These are phyloP conservation scores for Fusarium brachygibbosum DNA, from an alignment of 2,329 filamentous ascomycete genomes.

Conservation along the genomic window DNA sequence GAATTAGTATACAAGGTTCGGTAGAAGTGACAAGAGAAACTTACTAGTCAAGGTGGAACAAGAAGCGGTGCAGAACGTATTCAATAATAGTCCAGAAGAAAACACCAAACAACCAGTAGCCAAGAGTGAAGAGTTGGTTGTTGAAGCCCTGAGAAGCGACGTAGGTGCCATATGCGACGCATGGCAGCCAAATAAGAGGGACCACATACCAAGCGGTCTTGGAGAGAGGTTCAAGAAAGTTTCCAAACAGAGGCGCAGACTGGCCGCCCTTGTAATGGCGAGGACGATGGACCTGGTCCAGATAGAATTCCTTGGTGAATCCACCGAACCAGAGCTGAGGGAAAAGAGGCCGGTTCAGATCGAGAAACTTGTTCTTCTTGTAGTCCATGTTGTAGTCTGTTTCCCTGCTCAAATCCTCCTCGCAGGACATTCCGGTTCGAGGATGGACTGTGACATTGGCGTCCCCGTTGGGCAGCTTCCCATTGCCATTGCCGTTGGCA, in stretches of 20 bases:
- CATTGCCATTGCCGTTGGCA: constrained; percentile 44
- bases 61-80: constrained; percentile 87
- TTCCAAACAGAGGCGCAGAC: constrained; percentile 94
- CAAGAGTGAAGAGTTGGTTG: constrained; percentile 61
- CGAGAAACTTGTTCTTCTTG: constrained; percentile 92
- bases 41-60: constrained; percentile 95
- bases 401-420: constrained; percentile 86
- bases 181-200: constrained; percentile 87
- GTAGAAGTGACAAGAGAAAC: constrained; percentile 51
- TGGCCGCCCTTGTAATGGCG: constrained; percentile 94
- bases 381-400: constrained; percentile 84
- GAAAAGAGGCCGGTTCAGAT: constrained; percentile 86
- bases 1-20: constrained; percentile 49
- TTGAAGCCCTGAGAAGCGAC: constrained; percentile 73
- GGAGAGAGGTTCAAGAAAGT: constrained; percentile 97
- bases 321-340: constrained; percentile 89
- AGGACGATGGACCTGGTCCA: constrained; percentile 95
- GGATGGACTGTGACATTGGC: constrained; percentile 62
- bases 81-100: constrained; percentile 91
- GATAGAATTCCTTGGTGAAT: constrained; percentile 95
- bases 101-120: constrained; percentile 79
- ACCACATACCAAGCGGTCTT: constrained; percentile 96
- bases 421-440: constrained; percentile 89
- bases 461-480: constrained; percentile 50
- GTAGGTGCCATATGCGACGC: constrained; percentile 78